A percentile compares a stretch with the other conserved stretches of the same genome.
Evolutionary conservation across 371 early-diverging fungal species (phyloP).

Genomic region (Syncephalis fuscata): DNA sequence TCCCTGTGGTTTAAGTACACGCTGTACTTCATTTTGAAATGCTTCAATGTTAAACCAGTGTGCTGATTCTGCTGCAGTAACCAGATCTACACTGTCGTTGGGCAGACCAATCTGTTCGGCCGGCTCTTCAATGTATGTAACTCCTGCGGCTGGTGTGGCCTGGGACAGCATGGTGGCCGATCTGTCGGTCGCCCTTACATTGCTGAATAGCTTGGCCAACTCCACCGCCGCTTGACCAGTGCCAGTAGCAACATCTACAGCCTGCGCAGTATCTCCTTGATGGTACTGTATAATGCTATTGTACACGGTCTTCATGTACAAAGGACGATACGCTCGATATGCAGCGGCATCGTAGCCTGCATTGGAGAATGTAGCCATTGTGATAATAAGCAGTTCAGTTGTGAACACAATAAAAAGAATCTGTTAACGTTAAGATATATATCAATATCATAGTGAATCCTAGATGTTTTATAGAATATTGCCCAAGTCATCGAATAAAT

Average conservation of each 20-base stretch:
- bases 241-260: constrained; percentile 27
- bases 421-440: too few species aligned
- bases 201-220: constrained; percentile 21
- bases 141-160: constrained; percentile 19
- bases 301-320: neutral
- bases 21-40: constrained; percentile 37
- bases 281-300: constrained; percentile 1
- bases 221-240: constrained; percentile 30
- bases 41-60: constrained; percentile 45
- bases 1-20: constrained; percentile 45
- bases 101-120: constrained; percentile 22
- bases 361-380: constrained; percentile 4
- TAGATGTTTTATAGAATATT: too few species aligned
- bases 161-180: constrained; percentile 24
- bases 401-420: too few species aligned
- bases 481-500: too few species aligned
- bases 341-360: constrained; percentile 4
- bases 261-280: constrained; percentile 13
- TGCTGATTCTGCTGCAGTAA: constrained; percentile 39
- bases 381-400: too few species aligned
- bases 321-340: constrained; percentile 3
- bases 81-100: constrained; percentile 21
- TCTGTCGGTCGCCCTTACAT: constrained; percentile 28
- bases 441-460: too few species aligned
- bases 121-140: constrained; percentile 23